phyloP scores from a whole-genome alignment of 257 asterid species.

The Lycium barbarum region DNA sequence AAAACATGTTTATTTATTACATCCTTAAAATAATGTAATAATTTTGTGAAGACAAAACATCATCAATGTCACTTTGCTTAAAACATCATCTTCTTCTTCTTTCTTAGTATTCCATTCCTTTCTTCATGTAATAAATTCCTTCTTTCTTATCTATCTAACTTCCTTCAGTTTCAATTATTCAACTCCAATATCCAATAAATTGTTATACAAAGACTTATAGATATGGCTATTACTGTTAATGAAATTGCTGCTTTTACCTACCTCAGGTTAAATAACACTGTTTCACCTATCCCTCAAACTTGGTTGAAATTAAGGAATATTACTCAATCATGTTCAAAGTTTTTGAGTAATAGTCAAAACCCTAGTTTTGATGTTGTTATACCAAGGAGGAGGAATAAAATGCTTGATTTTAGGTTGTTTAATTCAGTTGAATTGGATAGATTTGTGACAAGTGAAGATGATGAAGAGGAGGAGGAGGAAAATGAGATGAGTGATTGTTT shows the following conservation, averaged over 20 bases:
- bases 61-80: background rate
- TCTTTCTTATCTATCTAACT: no score
- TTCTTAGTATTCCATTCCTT: background rate
- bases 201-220: no score
- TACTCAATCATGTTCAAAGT: background rate
- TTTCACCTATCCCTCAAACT: background rate
- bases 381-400: background rate
- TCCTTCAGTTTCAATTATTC: no score
- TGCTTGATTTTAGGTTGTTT: conserved; percentile 32
- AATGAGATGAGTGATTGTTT: conserved; percentile 78
- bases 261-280: background rate
- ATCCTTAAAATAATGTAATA: background rate
- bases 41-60: background rate
- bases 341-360: background rate
- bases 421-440: conserved; percentile 77
- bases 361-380: background rate
- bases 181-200: no score
- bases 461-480: conserved; percentile 52
- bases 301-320: background rate
- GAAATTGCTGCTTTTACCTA: background rate
- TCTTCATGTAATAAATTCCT: no score
- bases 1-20: no score
- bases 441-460: conserved; percentile 72
- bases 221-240: background rate
- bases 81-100: conserved; percentile 3